Conservation (phyloP, 768 basidiomycete genomes). For the Phylloporus arenicola region DNA sequence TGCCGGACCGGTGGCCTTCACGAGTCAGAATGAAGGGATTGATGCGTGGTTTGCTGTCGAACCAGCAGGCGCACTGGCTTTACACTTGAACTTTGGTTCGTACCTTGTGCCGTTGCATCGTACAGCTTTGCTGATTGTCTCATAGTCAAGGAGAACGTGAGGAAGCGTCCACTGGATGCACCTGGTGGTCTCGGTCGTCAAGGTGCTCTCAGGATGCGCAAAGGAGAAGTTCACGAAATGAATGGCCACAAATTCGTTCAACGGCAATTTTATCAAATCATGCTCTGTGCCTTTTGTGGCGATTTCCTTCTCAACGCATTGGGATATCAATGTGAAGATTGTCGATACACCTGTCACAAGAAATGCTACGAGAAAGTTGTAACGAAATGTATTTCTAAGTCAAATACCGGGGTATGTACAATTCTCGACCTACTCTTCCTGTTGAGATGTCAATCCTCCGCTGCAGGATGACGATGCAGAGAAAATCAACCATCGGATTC, state of each 20-base stretch:
- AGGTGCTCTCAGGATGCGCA: constrained; percentile 95
- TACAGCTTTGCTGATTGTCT: constrained; percentile 2
- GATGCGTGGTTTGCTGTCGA: constrained; percentile 98
- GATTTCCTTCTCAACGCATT: constrained; percentile 96
- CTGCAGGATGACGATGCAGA: constrained; percentile 90
- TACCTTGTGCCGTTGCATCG: constrained; percentile 9
- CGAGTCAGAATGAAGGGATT: constrained; percentile 61
- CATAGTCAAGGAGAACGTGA: constrained; percentile 94
- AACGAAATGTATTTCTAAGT: constrained; percentile 98
- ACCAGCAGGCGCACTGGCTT: constrained; percentile 87
- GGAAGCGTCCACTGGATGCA: constrained; percentile 91
- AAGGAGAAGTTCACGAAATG: constrained; percentile 98
- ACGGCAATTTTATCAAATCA: constrained; percentile 96
- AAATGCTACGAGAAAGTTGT: constrained; percentile 99
- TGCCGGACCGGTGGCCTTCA: constrained; percentile 22
- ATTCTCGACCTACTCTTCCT: not conserved
- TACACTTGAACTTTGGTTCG: constrained; percentile 91
- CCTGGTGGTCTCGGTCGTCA: constrained; percentile 92
- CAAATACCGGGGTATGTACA: constrained; percentile 78
- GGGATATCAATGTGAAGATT: constrained; percentile 99
- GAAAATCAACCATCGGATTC: constrained; percentile 98
- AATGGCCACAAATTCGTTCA: constrained; percentile 98
- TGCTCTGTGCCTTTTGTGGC: constrained; percentile 96
- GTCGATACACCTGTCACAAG: constrained; percentile 98
- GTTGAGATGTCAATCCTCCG: constrained; percentile 1